Percentiles rank a stretch among this genome's conserved stretches.
Conservation (phyloP, 306 rosid species). For the Cicer yamashitae region DNA sequence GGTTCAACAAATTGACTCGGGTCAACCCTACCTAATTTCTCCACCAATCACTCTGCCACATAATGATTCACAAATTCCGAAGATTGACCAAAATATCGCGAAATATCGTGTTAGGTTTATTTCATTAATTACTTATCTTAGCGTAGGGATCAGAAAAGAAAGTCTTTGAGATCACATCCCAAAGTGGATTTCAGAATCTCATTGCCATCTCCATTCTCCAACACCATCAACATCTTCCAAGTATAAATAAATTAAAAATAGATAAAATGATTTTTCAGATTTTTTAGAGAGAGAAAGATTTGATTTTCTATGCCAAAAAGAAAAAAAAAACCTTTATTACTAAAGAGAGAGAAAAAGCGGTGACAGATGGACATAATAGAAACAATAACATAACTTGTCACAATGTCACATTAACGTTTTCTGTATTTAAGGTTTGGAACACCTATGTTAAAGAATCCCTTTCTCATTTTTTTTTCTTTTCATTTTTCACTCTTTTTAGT, state of each 20-base stretch:
- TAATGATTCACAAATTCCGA: slow-evolving; percentile 41
- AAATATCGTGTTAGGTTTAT: slow-evolving; percentile 39
- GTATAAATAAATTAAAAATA: slow-evolving; percentile 33
- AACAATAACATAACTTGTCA: slow-evolving; percentile 38
- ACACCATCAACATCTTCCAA: slow-evolving; percentile 38
- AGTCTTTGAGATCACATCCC: slow-evolving; percentile 58
- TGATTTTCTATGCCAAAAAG: slow-evolving; percentile 58
- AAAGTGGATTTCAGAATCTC: slow-evolving; percentile 91
- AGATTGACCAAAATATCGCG: slow-evolving; percentile 59
- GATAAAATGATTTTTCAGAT: slow-evolving; percentile 40
- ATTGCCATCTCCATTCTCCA: slow-evolving; percentile 64
- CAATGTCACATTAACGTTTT: slow-evolving; percentile 39
- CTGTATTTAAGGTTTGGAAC: slow-evolving; percentile 50
- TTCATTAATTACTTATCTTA: slow-evolving; percentile 19
- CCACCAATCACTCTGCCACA: slow-evolving; percentile 42
- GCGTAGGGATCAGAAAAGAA: slow-evolving; percentile 27
- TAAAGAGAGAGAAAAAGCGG: slow-evolving; percentile 46
- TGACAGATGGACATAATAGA: slow-evolving; percentile 40
- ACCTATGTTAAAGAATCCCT: slow-evolving; percentile 44
- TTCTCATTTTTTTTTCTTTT: not conserved
- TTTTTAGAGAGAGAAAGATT: slow-evolving; percentile 65
- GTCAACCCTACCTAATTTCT: slow-evolving; percentile 48
- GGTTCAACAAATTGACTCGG: slow-evolving; percentile 46
- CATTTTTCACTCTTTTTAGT: not conserved
- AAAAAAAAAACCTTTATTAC: not conserved